Conservation (phyloP, 768 basidiomycete genomes). For the Xerocomellus chrysenteron region DNA sequence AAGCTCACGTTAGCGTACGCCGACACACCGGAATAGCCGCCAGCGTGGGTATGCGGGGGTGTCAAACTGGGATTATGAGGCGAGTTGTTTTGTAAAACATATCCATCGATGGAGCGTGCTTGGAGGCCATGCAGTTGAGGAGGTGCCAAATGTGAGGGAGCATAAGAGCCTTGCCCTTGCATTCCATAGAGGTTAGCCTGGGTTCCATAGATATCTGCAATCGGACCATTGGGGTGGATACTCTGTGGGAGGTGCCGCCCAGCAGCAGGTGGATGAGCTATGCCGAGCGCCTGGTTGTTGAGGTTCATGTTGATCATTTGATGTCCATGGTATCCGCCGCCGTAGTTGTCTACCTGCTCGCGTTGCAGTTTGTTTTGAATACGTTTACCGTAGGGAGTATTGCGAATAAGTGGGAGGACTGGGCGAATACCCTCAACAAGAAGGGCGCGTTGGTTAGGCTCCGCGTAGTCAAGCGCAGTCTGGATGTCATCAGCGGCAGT, state of each 20-base stretch:
- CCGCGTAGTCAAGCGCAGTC: constrained; percentile 98
- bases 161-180: constrained; percentile 55
- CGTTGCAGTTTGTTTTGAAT: constrained; percentile 99
- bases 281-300: constrained; percentile 54
- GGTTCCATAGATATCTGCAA: constrained; percentile 65
- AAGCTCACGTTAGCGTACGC: constrained; percentile 54
- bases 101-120: constrained; percentile 75
- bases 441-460: constrained; percentile 86
- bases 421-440: constrained; percentile 98
- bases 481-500: constrained; percentile 35
- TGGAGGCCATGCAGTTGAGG: constrained; percentile 60
- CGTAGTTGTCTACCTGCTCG: constrained; percentile 76
- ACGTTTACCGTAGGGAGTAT: constrained; percentile 98
- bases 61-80: constrained; percentile 63
- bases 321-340: constrained; percentile 56
- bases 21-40: constrained; percentile 58
- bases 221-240: constrained; percentile 50
- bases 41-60: constrained; percentile 52
- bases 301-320: constrained; percentile 59
- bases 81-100: constrained; percentile 74
- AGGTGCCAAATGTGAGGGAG: constrained; percentile 51
- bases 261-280: constrained; percentile 39
- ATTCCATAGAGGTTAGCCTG: constrained; percentile 64
- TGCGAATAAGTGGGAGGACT: constrained; percentile 96
- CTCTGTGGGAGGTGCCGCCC: constrained; percentile 58